These are phyloP conservation scores for Globisporangium spiculum DNA, from an alignment of 352 stramenopile species.

Conservation along the genomic window DNA sequence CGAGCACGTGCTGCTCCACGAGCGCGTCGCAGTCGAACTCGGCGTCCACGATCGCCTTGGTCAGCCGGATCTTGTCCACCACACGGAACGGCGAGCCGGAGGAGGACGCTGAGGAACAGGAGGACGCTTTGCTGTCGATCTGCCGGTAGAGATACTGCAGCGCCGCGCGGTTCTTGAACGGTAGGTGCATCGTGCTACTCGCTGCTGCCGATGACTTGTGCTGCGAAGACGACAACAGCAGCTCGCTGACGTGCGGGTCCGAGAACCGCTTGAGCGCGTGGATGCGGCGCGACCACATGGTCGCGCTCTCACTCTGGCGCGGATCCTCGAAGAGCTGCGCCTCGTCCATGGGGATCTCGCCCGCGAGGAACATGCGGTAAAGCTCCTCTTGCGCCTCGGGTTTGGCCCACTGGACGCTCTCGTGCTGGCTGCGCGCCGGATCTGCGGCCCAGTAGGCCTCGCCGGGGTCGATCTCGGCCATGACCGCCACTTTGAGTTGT, in stretches of 20 bases:
- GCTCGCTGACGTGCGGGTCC: constrained; percentile 24
- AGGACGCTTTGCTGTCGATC: constrained; percentile 36
- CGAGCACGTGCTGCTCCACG: constrained; percentile 40
- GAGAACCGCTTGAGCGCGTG: constrained; percentile 43
- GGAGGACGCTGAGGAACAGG: constrained; percentile 18
- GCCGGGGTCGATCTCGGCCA: constrained; percentile 46
- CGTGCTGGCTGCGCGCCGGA: constrained; percentile 19
- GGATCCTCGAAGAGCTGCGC: constrained; percentile 50
- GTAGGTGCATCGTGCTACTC: constrained; percentile 28
- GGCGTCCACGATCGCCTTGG: constrained; percentile 62
- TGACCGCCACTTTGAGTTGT: constrained; percentile 40
- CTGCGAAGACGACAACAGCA: constrained; percentile 9
- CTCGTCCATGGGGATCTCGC: constrained; percentile 55
- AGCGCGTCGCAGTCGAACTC: constrained; percentile 76
- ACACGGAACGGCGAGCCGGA: constrained; percentile 57
- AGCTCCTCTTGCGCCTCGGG: constrained; percentile 60
- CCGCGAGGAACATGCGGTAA: constrained; percentile 65
- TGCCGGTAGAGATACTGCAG: constrained; percentile 70
- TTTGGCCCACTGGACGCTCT: constrained; percentile 32
- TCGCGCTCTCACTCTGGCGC: constrained; percentile 35
- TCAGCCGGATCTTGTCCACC: constrained; percentile 76
- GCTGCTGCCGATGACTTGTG: not conserved
- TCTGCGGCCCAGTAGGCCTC: constrained; percentile 33
- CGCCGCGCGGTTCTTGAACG: constrained; percentile 45
- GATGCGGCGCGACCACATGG: constrained; percentile 69